Evolutionary conservation across 495 filamentous ascomycete species (phyloP).

Genomic region (Aspergillus diversus): DNA sequence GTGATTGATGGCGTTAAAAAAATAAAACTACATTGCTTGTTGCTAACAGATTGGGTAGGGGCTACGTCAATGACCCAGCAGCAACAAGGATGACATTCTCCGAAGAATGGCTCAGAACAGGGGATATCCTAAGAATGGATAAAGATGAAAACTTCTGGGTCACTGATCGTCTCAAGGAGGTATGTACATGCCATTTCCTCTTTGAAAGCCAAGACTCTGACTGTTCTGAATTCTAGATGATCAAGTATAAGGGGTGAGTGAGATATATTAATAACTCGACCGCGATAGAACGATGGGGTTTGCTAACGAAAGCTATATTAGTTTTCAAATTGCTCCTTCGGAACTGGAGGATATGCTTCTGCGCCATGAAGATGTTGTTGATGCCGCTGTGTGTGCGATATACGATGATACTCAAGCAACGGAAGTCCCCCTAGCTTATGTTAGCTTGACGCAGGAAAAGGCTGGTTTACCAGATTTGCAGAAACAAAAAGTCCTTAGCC

Average conservation of each 20-base stretch:
- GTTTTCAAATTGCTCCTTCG: slow-evolving; percentile 80
- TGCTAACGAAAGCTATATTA: neutral
- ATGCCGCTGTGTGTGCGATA: slow-evolving; percentile 74
- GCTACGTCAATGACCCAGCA: slow-evolving; percentile 9
- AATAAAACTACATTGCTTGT: too few relatives aligned
- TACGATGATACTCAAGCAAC: slow-evolving; percentile 64
- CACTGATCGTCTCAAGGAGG: slow-evolving; percentile 13
- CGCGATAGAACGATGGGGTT: neutral
- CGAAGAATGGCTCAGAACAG: slow-evolving; percentile 10
- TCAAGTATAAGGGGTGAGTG: slow-evolving; percentile 47
- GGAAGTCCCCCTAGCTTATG: slow-evolving; percentile 76
- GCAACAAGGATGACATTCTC: slow-evolving; percentile 7
- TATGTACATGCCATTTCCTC: neutral
- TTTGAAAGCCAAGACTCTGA: neutral
- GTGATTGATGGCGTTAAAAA: neutral
- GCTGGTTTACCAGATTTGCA: slow-evolving; percentile 41
- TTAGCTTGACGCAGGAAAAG: slow-evolving; percentile 45
- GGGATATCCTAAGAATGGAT: slow-evolving; percentile 12
- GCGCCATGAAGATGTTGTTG: slow-evolving; percentile 64
- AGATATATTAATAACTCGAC: neutral
- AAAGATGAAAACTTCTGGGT: slow-evolving; percentile 13
- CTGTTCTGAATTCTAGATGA: slow-evolving; percentile 43
- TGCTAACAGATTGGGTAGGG: neutral
- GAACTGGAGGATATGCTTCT: slow-evolving; percentile 76
- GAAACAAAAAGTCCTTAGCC: slow-evolving; percentile 33